A percentile compares a stretch with the other conserved stretches of the same genome.
phyloP scores from a whole-genome alignment of 441 rosid genomes.

The Syzygium syzygioides region DNA sequence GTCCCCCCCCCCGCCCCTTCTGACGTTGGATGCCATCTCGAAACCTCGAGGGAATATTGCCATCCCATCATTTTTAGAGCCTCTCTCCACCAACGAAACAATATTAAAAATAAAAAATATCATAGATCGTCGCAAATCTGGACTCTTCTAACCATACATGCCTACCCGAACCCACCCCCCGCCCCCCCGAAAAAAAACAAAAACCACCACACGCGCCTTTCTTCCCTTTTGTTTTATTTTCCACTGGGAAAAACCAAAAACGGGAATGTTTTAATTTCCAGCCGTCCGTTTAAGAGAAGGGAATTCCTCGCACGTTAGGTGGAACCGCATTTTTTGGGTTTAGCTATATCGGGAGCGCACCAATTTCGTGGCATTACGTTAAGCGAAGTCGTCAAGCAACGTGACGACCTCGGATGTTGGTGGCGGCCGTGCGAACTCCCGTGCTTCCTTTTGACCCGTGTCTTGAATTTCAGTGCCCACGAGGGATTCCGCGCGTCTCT shows the following conservation, averaged over 20 bases:
- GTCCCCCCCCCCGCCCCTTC: not conserved
- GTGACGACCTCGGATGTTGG: no score
- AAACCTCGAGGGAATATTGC: not conserved
- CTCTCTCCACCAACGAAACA: not conserved
- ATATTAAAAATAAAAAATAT: not conserved
- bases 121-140: not conserved
- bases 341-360: not conserved
- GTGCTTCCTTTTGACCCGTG: not conserved
- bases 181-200: no score
- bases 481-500: not conserved
- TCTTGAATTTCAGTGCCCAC: not conserved
- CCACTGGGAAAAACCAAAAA: not conserved
- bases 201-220: not conserved
- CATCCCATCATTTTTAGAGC: not conserved
- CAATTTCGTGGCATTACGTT: not conserved
- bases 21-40: not conserved
- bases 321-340: not conserved
- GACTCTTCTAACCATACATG: not conserved
- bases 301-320: not conserved
- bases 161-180: no score
- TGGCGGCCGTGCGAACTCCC: not conserved
- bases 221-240: accelerated
- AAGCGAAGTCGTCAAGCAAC: not conserved
- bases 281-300: not conserved
- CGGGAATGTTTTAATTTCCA: accelerated